Conservation (phyloP, 2,329 filamentous ascomycete genomes). For the Scytalidium lignicola region DNA sequence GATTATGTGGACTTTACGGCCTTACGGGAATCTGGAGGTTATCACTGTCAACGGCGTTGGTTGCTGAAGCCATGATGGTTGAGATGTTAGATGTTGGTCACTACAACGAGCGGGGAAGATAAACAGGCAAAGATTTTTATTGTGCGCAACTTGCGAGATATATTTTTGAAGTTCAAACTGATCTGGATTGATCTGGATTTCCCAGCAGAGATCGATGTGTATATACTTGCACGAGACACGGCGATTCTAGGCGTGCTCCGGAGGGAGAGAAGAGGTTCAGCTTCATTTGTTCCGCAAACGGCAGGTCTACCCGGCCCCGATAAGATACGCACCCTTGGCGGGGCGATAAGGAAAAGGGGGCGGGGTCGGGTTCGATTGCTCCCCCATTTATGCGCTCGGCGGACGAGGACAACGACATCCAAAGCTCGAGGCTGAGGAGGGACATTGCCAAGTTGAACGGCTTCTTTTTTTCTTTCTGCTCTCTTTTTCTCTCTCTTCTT, state of each 20-base stretch:
- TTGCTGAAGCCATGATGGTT: slow-evolving; percentile 18
- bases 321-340: background rate
- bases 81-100: background rate
- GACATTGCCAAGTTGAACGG: background rate
- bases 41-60: slow-evolving; percentile 39
- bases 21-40: slow-evolving; percentile 51
- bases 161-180: too few species aligned
- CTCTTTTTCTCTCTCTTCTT: background rate
- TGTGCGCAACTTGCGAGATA: too few species aligned
- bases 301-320: background rate
- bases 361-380: background rate
- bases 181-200: too few species aligned
- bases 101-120: too few species aligned
- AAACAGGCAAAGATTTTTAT: too few species aligned
- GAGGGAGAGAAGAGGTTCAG: too few species aligned
- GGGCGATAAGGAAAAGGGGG: slow-evolving; percentile 1
- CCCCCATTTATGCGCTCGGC: background rate
- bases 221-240: too few species aligned
- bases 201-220: too few species aligned
- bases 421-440: background rate
- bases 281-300: background rate
- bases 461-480: slow-evolving; percentile 1
- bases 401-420: background rate
- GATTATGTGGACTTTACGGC: slow-evolving; percentile 4
- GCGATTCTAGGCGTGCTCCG: background rate